Evolutionary conservation across 2,329 filamentous ascomycete species (phyloP).

Genomic region (Juglanconis oblonga): DNA sequence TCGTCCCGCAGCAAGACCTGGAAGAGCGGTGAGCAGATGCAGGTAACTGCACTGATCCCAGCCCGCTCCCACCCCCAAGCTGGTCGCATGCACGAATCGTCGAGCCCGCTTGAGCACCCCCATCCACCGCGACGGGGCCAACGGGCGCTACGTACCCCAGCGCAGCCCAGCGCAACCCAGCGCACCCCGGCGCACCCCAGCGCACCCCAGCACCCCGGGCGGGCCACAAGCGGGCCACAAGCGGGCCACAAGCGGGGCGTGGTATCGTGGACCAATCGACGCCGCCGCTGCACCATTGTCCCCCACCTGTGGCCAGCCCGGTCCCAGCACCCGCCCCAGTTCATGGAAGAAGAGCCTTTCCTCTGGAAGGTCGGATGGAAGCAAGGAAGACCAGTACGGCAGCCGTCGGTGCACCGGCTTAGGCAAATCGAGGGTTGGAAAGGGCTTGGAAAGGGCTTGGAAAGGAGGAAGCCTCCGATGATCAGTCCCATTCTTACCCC

Average conservation of each 20-base stretch:
- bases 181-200: no score
- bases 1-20: conserved; percentile 14
- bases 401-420: background rate
- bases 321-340: conserved; percentile 12
- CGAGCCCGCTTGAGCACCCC: conserved; percentile 19
- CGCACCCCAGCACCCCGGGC: no score
- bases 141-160: conserved; percentile 11
- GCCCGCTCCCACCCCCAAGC: conserved; percentile 23
- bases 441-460: background rate
- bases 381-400: background rate
- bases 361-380: conserved; percentile 15
- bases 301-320: conserved; percentile 5
- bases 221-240: no score
- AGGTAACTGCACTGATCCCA: conserved; percentile 20
- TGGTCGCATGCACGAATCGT: conserved; percentile 14
- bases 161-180: no score
- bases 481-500: background rate
- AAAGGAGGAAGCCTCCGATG: background rate
- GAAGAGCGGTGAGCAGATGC: conserved; percentile 26
- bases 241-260: conserved; percentile 1
- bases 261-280: conserved; percentile 11
- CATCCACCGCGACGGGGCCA: background rate
- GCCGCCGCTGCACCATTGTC: conserved; percentile 6
- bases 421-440: background rate
- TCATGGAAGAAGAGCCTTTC: conserved; percentile 9